Base-by-base conservation (phyloP, 1,284 basidiomycete species). In the Papiliotrema nemorosa region DNA sequence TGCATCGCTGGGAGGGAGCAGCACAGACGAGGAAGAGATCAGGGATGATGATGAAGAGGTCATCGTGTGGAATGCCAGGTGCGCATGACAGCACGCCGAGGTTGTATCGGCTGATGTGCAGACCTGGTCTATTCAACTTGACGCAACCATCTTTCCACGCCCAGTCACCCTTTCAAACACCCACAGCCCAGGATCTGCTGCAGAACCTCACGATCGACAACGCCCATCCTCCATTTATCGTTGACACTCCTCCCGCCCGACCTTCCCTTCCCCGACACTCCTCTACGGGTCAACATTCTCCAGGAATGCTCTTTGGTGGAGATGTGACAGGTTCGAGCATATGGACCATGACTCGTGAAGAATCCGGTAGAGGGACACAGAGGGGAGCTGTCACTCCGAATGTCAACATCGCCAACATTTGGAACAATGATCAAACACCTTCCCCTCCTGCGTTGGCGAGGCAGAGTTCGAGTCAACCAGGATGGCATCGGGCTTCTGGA, bases 1-100 rank as follows among this genome's bases (percentile, higher is more conserved):
- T 25, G 77, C 82, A 47, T 81, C 77, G 2, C 65, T 84, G 24
- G 78, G 78, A 37, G 72, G 77, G 6, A 74, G 73, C 38, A 74
- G 74, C 24, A 69, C 75, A 10, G 74, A 67, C 21, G 77, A 84
- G 84, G 62, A 62, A 16, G 59, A 62, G 33, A 50, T 52, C 14
- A 55, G 58, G 16, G 63, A 61, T 9, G 69, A 69, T 4, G 64
- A 66, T 9, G 68, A 69, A 24, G 72, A 72, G 41, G 59, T 64
- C 29, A 67, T 71, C 35, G 47, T 70, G 5, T 71, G 69, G 67
- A 58, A 54, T 16, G 38, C 47, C 9, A 54, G 44, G 62, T 64
- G 38, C 59, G 58, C 43, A 3, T 3, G 6, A 7, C 10, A 35
- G 3, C 29, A 10, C 14, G 29, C 26, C 5, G 25, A 31, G 6